Conservation (phyloP, 2,329 filamentous ascomycete genomes). For the Calonectria ilicicola region DNA sequence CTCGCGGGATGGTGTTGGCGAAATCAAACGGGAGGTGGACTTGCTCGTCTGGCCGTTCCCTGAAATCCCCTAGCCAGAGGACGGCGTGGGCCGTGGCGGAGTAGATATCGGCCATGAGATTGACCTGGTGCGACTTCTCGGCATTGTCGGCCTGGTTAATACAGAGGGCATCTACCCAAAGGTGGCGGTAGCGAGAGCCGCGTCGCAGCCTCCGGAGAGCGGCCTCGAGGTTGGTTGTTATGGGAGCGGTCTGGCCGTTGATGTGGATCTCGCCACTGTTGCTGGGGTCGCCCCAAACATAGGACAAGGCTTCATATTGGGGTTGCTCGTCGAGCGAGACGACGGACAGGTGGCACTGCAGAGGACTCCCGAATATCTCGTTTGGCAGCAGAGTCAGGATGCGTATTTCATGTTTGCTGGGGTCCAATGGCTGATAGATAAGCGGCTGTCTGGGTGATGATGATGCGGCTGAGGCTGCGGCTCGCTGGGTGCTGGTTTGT, state of each 20-base stretch:
- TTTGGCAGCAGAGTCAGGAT: background rate
- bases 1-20: background rate
- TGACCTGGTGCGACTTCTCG: conserved; percentile 15
- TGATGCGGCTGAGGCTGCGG: background rate
- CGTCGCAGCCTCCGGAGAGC: background rate
- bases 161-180: conserved; percentile 31
- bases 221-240: conserved; percentile 14
- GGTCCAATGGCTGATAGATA: background rate
- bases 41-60: background rate
- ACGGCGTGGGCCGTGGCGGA: background rate
- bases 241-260: background rate
- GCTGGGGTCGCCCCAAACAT: conserved; percentile 26
- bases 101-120: conserved; percentile 16
- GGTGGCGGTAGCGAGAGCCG: background rate
- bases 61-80: conserved; percentile 20
- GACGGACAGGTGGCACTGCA: background rate
- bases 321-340: background rate
- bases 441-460: background rate
- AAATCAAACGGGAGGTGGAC: background rate
- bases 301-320: conserved; percentile 30
- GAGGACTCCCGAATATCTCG: background rate
- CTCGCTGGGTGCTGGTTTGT: background rate
- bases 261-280: conserved; percentile 14
- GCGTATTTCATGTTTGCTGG: background rate
- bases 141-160: conserved; percentile 13